These are phyloP conservation scores for Hypoxylon sp. DNA, from an alignment of 2,329 filamentous ascomycete species.

Conservation along the genomic window DNA sequence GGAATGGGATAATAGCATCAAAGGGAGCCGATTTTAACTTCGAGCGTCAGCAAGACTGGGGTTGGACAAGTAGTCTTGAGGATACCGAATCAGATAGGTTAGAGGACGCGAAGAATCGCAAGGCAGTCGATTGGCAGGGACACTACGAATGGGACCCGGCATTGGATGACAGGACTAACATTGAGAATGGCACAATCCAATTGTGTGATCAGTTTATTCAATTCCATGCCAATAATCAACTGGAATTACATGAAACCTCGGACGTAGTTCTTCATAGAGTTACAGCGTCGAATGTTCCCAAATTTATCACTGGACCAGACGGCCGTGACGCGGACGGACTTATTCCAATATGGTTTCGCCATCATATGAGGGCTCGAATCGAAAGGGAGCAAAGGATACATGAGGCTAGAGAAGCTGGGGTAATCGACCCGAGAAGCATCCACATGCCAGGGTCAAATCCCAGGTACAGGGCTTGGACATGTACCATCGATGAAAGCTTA, in stretches of 20 bases:
- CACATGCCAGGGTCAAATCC: background rate
- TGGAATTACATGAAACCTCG: background rate
- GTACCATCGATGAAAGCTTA: background rate
- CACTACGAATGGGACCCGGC: background rate
- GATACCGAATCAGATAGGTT: background rate
- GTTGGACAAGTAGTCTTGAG: constrained; percentile 32
- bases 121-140: background rate
- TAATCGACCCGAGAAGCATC: background rate
- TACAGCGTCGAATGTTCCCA: background rate
- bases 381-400: background rate
- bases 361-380: background rate
- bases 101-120: background rate
- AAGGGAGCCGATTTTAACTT: background rate
- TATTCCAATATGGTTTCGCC: background rate
- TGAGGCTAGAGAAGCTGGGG: background rate
- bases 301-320: background rate
- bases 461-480: constrained; percentile 24
- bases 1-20: constrained; percentile 4
- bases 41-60: background rate
- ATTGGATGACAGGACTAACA: background rate
- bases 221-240: background rate
- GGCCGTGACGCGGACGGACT: no score
- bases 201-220: background rate
- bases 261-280: background rate
- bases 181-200: no score